Evolutionary conservation across 331 rosid species (phyloP), one percentile per base, ranked within the genome.

Genomic region (Cydonia oblonga): DNA sequence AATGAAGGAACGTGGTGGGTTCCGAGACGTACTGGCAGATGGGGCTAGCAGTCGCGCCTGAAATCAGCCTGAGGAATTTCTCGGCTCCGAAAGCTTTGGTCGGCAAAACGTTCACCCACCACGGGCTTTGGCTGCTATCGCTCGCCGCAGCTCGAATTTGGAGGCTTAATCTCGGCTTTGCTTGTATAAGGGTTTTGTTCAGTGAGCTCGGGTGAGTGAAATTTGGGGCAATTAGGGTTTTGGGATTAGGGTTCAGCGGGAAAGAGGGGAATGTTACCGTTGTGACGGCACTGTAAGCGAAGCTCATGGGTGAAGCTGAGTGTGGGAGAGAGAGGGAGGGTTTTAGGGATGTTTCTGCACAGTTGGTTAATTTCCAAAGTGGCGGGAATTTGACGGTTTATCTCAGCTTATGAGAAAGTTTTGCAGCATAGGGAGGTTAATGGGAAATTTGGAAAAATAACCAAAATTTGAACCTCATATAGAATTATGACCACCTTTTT

Each of bases 41-140:
- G 61, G 98, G 98, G 56, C 98, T 93, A 35, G 97, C 85, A 7
- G 98, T 93, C 59, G 98, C 98, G 12, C 96, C 88, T 5, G 96
- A 83, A 78, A 89, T 87, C 83, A 87, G 72, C 65, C 90, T 81
- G 51, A 93, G 82, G 77, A 93, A 83, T 66, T 90, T 90, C 33
- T 93, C 96, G 28, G 96, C 95, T 3, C 96, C 87, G 20, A 90
- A 63, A 69, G 85, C 86, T 51, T 86, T 81, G 5, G 76, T 23
- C 22, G 97, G 96, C 6, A 93, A 7, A 90, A 91, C 84, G 78
- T 80, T 82, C 29, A 80, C 76, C 96, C 97, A 93, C 61, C 82
- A 84, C 70, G 75, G 30, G 24, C 90, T 15, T 75, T 63, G 77
- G 4, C 72, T 33, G 59, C 64, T 57, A 28, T 80, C 91, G 29